A percentile compares a stretch with the other conserved stretches of the same genome.
Evolutionary conservation across 164 flowering plant species (phyloP).

Genomic region (Magnolia officinalis): DNA sequence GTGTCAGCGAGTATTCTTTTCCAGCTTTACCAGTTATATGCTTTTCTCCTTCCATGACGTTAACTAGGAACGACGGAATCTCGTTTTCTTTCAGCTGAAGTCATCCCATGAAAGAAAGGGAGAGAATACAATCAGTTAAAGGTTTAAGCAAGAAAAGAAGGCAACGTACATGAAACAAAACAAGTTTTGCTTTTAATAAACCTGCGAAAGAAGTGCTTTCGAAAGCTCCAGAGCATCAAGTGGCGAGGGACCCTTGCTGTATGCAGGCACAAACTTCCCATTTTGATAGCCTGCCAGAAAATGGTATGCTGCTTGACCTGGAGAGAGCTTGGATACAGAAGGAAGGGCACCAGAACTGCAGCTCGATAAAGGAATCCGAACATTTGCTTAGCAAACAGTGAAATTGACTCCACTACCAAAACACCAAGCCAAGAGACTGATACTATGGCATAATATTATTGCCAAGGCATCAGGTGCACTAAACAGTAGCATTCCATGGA

Average conservation of each 20-base stretch:
- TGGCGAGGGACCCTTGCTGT: conserved; percentile 32
- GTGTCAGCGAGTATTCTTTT: not conserved
- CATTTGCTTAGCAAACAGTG: not conserved
- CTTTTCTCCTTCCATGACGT: conserved; percentile 35
- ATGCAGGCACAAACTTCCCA: conserved; percentile 52
- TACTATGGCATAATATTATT: not conserved
- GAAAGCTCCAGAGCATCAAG: conserved; percentile 44
- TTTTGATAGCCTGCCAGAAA: conserved; percentile 52
- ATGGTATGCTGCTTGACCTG: conserved; percentile 63
- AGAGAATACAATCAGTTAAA: not conserved
- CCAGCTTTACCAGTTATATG: conserved; percentile 34
- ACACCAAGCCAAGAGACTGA: not conserved
- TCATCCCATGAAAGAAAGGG: conserved; percentile 6
- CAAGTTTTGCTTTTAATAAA: not conserved
- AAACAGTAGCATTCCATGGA: not conserved
- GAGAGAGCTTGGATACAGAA: conserved; percentile 41
- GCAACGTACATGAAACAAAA: not conserved
- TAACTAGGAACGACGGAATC: conserved; percentile 41
- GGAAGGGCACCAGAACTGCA: conserved; percentile 51
- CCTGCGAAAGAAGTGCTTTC: conserved; percentile 40
- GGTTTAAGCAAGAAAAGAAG: not conserved
- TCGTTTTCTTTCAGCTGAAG: conserved; percentile 43
- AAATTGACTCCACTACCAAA: not conserved
- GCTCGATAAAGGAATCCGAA: conserved; percentile 4
- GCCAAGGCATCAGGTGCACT: not conserved